Percentiles rank a stretch among this genome's conserved stretches.
Evolutionary conservation across 2,329 filamentous ascomycete species (phyloP).

Genomic region (Sporothrix curviconia): DNA sequence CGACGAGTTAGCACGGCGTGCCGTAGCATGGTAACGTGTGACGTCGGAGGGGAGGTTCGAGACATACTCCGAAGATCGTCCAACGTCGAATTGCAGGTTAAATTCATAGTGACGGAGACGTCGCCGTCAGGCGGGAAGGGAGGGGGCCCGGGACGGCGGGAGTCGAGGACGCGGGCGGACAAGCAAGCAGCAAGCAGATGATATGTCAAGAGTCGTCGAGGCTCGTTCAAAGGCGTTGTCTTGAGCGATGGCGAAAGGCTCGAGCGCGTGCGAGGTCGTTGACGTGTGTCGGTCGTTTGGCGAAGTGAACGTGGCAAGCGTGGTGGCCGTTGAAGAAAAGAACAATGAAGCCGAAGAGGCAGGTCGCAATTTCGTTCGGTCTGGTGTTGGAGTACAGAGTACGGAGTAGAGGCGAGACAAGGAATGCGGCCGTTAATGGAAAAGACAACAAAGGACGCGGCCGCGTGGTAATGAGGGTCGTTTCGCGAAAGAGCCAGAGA

Average conservation of each 20-base stretch:
- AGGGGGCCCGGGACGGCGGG: not conserved
- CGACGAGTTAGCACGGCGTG: conserved; percentile 12
- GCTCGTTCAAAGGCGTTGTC: no score
- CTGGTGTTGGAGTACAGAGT: not conserved
- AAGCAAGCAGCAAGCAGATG: no score
- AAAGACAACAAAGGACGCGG: not conserved
- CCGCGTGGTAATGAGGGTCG: no score
- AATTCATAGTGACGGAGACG: conserved; percentile 26
- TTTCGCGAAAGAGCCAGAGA: no score
- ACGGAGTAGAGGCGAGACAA: not conserved
- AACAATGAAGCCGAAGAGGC: not conserved
- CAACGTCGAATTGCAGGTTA: conserved; percentile 38
- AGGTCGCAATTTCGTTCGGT: not conserved
- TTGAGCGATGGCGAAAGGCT: no score
- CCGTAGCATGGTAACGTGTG: not conserved
- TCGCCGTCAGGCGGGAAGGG: not conserved
- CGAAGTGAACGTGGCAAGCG: not conserved
- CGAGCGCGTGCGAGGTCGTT: not conserved
- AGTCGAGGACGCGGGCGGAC: no score
- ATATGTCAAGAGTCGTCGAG: no score
- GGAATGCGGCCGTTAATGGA: not conserved
- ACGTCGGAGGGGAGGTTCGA: not conserved
- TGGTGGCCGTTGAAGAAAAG: not conserved
- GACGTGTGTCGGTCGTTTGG: not conserved
- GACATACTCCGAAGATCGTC: conserved; percentile 36